phyloP scores from a whole-genome alignment of 2,329 filamentous ascomycete species.

The Xylaria sp. region DNA sequence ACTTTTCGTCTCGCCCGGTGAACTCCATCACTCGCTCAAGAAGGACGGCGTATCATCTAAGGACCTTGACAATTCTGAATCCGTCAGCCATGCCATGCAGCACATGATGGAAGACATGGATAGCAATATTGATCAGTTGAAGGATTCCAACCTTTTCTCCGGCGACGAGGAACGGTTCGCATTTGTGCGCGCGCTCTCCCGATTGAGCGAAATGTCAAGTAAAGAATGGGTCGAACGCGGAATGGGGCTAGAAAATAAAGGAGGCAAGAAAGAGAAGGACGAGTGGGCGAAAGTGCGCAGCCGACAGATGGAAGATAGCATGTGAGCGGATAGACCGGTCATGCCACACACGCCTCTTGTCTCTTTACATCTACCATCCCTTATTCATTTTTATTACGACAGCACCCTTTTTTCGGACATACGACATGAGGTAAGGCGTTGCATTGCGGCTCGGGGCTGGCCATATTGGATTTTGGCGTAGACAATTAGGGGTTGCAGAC shows the following conservation, averaged over 20 bases:
- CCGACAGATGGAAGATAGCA: conserved; percentile 70
- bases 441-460: background rate
- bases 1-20: conserved; percentile 79
- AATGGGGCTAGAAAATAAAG: conserved; percentile 67
- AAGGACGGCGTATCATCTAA: conserved; percentile 51
- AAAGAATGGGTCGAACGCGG: conserved; percentile 92
- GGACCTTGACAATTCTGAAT: conserved; percentile 43
- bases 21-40: conserved; percentile 66
- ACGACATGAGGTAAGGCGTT: conserved; percentile 1
- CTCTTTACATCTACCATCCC: background rate
- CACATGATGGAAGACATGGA: conserved; percentile 87
- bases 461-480: background rate
- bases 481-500: background rate
- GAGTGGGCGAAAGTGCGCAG: conserved; percentile 69
- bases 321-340: conserved; percentile 47
- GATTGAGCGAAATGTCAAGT: conserved; percentile 91
- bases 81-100: conserved; percentile 72
- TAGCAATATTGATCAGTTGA: conserved; percentile 82
- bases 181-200: conserved; percentile 84
- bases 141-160: conserved; percentile 84
- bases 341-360: background rate
- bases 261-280: conserved; percentile 69
- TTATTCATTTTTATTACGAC: background rate
- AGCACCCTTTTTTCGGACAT: background rate
- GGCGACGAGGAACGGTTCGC: conserved; percentile 97